Evolutionary conservation across 2,329 filamentous ascomycete species (phyloP).

Genomic region (Teratosphaeriaceae sp.): DNA sequence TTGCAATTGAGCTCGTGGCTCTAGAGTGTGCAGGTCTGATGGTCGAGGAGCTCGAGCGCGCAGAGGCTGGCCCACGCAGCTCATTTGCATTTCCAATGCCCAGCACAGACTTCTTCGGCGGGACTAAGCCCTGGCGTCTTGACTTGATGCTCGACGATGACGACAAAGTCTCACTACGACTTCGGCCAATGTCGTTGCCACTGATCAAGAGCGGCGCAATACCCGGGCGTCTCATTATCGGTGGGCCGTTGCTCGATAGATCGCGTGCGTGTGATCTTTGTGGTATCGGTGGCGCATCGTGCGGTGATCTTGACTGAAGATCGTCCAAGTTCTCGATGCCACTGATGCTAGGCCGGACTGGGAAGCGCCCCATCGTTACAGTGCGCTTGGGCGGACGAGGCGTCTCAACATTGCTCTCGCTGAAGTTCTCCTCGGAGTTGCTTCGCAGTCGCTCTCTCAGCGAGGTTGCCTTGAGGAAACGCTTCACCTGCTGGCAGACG

Average conservation of each 20-base stretch:
- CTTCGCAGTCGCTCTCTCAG: conserved; percentile 21
- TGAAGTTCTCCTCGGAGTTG: conserved; percentile 32
- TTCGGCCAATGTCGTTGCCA: conserved; percentile 60
- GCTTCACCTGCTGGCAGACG: conserved; percentile 55
- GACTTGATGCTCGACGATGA: conserved; percentile 44
- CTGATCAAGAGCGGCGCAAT: conserved; percentile 61
- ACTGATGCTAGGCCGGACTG: conserved; percentile 59
- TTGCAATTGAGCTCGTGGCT: conserved; percentile 25
- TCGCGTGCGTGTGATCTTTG: conserved; percentile 69
- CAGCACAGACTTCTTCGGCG: conserved; percentile 38
- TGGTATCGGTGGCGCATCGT: conserved; percentile 64
- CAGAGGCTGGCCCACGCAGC: conserved; percentile 14
- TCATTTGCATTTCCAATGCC: conserved; percentile 36
- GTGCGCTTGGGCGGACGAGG: conserved; percentile 60
- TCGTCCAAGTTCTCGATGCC: conserved; percentile 55
- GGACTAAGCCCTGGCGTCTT: conserved; percentile 55
- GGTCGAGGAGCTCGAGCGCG: conserved; percentile 41
- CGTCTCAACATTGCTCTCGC: conserved; percentile 69
- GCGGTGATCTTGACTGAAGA: conserved; percentile 61
- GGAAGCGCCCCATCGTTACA: conserved; percentile 49
- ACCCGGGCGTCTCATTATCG: conserved; percentile 54
- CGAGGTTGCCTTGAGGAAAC: conserved; percentile 46
- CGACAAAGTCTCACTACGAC: conserved; percentile 53
- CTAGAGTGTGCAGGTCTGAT: conserved; percentile 27
- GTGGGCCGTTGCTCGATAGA: conserved; percentile 16